Percentiles rank a stretch among this genome's conserved stretches.
These are phyloP conservation scores for Cladosporium sp. DNA, from an alignment of 2,329 filamentous ascomycete species.

Conservation along the genomic window DNA sequence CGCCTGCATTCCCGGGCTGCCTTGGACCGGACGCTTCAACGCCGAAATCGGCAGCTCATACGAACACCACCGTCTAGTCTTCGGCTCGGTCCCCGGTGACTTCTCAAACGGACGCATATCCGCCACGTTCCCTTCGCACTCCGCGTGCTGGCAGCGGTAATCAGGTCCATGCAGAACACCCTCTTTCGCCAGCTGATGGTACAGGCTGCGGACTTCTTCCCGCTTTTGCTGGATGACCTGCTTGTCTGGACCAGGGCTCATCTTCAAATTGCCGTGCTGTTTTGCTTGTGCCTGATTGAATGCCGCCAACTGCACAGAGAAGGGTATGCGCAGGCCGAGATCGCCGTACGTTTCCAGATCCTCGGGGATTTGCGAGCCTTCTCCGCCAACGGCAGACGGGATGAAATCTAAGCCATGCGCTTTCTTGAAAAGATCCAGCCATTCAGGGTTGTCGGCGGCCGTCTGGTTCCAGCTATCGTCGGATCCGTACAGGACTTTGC, in stretches of 20 bases:
- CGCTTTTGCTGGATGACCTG: slow-evolving; percentile 11
- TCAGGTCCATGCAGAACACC: slow-evolving; percentile 19
- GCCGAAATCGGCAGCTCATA: slow-evolving; percentile 14
- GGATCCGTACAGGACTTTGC: slow-evolving; percentile 42
- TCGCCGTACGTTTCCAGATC: slow-evolving; percentile 31
- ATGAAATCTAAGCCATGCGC: slow-evolving; percentile 39
- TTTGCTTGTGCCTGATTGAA: slow-evolving; percentile 22
- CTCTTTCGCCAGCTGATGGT: slow-evolving; percentile 18
- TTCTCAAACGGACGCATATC: slow-evolving; percentile 20
- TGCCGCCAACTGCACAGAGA: slow-evolving; percentile 26
- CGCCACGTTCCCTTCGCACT: slow-evolving; percentile 21
- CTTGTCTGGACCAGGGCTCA: slow-evolving; percentile 11
- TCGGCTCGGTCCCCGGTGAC: slow-evolving; percentile 5
- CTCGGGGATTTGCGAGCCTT: slow-evolving; percentile 27
- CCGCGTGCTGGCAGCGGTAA: slow-evolving; percentile 19
- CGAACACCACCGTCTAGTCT: slow-evolving; percentile 22
- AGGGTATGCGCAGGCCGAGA: slow-evolving; percentile 31
- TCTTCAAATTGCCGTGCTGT: slow-evolving; percentile 4
- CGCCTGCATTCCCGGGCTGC: not conserved
- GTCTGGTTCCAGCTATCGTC: slow-evolving; percentile 43
- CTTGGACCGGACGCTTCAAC: not conserved
- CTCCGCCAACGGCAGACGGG: slow-evolving; percentile 26
- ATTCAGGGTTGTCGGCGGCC: slow-evolving; percentile 38
- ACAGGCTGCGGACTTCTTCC: slow-evolving; percentile 16
- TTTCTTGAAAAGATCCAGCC: slow-evolving; percentile 45